Conservation (phyloP, 2,329 filamentous ascomycete genomes). For the Lasiodiplodia sp. region DNA sequence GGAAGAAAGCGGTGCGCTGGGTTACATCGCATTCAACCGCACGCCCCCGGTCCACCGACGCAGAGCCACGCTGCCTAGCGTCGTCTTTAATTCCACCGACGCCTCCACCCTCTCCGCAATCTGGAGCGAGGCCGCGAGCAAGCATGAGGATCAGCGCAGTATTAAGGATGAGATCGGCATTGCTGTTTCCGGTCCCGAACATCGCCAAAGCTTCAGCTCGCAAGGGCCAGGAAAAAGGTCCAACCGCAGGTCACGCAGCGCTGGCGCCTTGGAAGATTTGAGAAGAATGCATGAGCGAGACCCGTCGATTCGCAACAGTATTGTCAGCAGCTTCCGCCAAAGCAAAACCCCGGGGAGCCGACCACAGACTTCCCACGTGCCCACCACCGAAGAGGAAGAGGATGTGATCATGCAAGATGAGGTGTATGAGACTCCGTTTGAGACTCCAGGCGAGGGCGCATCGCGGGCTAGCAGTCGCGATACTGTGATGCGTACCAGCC, state of each 20-base stretch:
- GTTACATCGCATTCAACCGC: conserved; percentile 44
- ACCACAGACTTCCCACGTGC: conserved; percentile 15
- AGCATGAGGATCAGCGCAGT: conserved; percentile 41
- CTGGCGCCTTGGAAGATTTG: conserved; percentile 45
- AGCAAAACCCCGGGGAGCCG: conserved; percentile 4
- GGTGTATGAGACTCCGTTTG: conserved; percentile 22
- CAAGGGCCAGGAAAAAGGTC: conserved; percentile 34
- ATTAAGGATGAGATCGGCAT: conserved; percentile 45
- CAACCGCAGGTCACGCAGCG: conserved; percentile 46
- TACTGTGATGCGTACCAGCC: conserved; percentile 4
- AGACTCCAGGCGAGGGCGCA: conserved; percentile 10
- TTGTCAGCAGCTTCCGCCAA: conserved; percentile 46
- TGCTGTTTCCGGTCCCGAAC: conserved; percentile 43
- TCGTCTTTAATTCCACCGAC: conserved; percentile 38
- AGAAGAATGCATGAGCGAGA: conserved; percentile 37
- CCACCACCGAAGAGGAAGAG: conserved; percentile 36
- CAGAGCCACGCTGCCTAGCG: conserved; percentile 46
- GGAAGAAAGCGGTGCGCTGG: conserved; percentile 33
- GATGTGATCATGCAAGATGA: conserved; percentile 17
- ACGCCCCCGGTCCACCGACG: conserved; percentile 39
- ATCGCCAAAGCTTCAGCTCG: conserved; percentile 28
- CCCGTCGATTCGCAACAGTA: conserved; percentile 41
- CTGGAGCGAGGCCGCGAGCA: conserved; percentile 37
- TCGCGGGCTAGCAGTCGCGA: conserved; percentile 11
- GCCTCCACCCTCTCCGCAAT: conserved; percentile 38